Percentiles rank a stretch among this genome's conserved stretches.
phyloP scores from a whole-genome alignment of 202 grass and related monocot species.

The Cymbopogon flexuosus region DNA sequence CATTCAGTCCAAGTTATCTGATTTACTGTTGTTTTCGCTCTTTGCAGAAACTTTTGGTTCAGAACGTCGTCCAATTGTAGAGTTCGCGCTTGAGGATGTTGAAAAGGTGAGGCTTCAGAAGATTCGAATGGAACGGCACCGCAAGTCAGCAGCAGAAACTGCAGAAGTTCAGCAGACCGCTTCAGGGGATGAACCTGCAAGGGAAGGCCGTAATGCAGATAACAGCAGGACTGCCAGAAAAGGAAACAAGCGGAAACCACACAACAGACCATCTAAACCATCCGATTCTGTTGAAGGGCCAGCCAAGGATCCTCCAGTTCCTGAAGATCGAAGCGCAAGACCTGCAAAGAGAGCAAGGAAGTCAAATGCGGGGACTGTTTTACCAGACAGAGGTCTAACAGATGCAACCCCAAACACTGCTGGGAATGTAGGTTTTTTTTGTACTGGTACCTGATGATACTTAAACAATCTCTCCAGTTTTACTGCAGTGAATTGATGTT shows the following conservation, averaged over 20 bases:
- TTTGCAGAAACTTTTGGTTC: constrained; percentile 69
- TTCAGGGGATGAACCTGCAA: constrained; percentile 25
- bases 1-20: background rate
- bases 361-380: constrained; percentile 22
- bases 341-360: constrained; percentile 41
- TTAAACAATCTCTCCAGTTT: background rate
- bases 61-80: constrained; percentile 75
- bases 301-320: background rate
- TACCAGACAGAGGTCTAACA: constrained; percentile 13
- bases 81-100: constrained; percentile 84
- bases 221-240: constrained; percentile 39
- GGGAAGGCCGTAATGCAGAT: constrained; percentile 2
- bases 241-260: constrained; percentile 34
- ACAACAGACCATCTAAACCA: constrained; percentile 32
- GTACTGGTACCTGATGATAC: background rate
- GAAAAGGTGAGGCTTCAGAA: constrained; percentile 74
- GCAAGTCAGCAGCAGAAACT: constrained; percentile 25
- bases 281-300: constrained; percentile 24
- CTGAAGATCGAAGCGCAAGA: constrained; percentile 21
- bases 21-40: constrained; percentile 20
- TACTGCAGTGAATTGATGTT: background rate
- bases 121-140: constrained; percentile 31
- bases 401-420: constrained; percentile 18
- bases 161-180: constrained; percentile 28
- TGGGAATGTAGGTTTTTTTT: constrained; percentile 28